phyloP scores from a whole-genome alignment of 768 basidiomycete genomes.

The Lentinus tigrinus region DNA sequence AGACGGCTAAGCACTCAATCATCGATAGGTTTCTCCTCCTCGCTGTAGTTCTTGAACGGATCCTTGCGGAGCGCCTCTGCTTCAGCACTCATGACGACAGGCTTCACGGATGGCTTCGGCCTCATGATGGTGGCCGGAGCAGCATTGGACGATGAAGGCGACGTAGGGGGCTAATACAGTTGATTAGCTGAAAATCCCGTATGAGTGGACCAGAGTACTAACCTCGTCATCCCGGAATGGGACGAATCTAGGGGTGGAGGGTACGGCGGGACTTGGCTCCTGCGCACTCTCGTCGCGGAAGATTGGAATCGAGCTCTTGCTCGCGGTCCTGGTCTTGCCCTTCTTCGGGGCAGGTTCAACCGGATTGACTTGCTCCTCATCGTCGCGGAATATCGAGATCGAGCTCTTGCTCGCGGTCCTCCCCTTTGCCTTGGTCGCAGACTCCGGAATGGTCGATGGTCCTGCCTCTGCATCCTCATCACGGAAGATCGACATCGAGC shows the following conservation, averaged over 20 bases:
- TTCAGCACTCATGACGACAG: constrained; percentile 51
- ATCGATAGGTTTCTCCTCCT: constrained; percentile 20
- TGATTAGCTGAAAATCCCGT: background rate
- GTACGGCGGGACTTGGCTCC: constrained; percentile 24
- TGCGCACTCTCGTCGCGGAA: constrained; percentile 21
- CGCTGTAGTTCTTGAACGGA: constrained; percentile 74
- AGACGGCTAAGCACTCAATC: background rate
- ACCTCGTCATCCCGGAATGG: constrained; percentile 67
- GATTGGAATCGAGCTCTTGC: constrained; percentile 14
- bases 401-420: constrained; percentile 9
- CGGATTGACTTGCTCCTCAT: background rate
- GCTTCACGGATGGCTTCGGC: constrained; percentile 49
- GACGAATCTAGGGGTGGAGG: constrained; percentile 58
- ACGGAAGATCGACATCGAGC: constrained; percentile 11
- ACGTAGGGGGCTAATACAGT: constrained; percentile 25
- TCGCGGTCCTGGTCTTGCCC: constrained; percentile 1
- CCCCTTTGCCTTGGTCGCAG: constrained; percentile 7
- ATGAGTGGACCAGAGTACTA: background rate
- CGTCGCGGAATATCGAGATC: constrained; percentile 22
- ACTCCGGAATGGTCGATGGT: no score
- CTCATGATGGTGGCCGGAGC: constrained; percentile 67
- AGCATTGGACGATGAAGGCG: constrained; percentile 30
- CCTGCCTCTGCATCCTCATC: constrained; percentile 17
- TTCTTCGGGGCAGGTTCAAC: constrained; percentile 2
- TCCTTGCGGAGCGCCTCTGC: constrained; percentile 78